Percentiles rank a stretch among this genome's conserved stretches.
Evolutionary conservation across 1,284 basidiomycete genomes (phyloP).

Genomic region (Phellopilus nigrolimitatus): DNA sequence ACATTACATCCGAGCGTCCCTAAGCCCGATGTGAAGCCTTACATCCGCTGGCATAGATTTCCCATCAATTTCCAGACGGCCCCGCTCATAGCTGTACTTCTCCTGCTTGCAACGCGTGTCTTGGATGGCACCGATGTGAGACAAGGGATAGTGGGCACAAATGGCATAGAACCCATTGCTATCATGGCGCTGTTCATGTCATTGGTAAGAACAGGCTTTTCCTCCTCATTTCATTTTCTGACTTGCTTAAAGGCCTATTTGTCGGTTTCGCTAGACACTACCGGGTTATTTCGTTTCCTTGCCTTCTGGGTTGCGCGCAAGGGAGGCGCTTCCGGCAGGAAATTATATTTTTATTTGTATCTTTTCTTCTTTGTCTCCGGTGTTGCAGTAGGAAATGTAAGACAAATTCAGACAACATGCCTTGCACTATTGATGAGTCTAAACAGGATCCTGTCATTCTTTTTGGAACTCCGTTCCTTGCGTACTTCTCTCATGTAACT

Average conservation of each 20-base stretch:
- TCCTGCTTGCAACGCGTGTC: constrained; percentile 74
- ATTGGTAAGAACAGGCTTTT: constrained; percentile 53
- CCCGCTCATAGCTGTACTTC: constrained; percentile 73
- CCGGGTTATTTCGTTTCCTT: constrained; percentile 81
- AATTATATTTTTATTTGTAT: constrained; percentile 77
- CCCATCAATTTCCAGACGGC: constrained; percentile 67
- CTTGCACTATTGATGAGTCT: neutral
- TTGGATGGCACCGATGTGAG: constrained; percentile 62
- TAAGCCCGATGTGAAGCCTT: constrained; percentile 24
- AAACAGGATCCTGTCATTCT: constrained; percentile 77
- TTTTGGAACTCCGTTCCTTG: constrained; percentile 81
- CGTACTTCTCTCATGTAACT: constrained; percentile 78
- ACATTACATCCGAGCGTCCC: constrained; percentile 28
- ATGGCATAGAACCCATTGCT: constrained; percentile 86
- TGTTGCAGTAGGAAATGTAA: constrained; percentile 77
- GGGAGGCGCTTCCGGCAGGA: constrained; percentile 66
- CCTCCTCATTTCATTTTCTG: too few species aligned
- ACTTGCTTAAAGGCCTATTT: constrained; percentile 97
- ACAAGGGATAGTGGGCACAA: constrained; percentile 67
- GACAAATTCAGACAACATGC: constrained; percentile 18
- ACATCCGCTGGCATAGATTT: constrained; percentile 29
- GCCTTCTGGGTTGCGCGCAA: constrained; percentile 85
- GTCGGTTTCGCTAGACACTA: constrained; percentile 87
- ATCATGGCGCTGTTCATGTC: constrained; percentile 92
- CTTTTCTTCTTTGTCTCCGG: constrained; percentile 76